Percentiles rank a stretch among this genome's conserved stretches.
Conservation (phyloP, 495 filamentous ascomycete genomes). For the Penicillium egyptiacum region DNA sequence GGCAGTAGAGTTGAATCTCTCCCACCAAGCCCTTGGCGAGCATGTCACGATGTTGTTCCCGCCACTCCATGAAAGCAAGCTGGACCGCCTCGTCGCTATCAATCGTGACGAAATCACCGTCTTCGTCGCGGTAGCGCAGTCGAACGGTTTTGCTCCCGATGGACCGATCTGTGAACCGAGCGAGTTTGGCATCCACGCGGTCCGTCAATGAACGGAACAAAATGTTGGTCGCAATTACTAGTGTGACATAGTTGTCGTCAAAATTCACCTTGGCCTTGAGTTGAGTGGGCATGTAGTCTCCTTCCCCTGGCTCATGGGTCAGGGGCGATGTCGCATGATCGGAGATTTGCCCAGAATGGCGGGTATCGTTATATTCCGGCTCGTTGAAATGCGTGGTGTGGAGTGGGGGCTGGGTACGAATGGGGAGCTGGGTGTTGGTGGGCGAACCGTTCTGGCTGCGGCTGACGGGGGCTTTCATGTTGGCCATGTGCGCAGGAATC, state of each 20-base stretch:
- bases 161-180: conserved; percentile 73
- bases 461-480: conserved; percentile 59
- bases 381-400: conserved; percentile 42
- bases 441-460: conserved; percentile 70
- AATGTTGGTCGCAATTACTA: conserved; percentile 92
- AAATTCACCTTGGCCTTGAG: conserved; percentile 94
- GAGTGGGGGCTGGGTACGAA: conserved; percentile 41
- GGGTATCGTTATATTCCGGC: conserved; percentile 38
- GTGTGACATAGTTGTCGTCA: conserved; percentile 76
- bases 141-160: conserved; percentile 76
- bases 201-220: conserved; percentile 88
- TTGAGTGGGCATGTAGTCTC: conserved; percentile 57
- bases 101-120: conserved; percentile 89
- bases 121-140: conserved; percentile 87
- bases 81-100: conserved; percentile 93
- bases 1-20: conserved; percentile 81
- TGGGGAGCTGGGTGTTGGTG: conserved; percentile 48
- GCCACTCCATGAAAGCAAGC: conserved; percentile 90
- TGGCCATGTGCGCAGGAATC: conserved; percentile 61
- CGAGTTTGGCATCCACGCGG: conserved; percentile 94
- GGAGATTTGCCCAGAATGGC: conserved; percentile 28
- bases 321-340: conserved; percentile 44
- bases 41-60: conserved; percentile 66
- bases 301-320: conserved; percentile 35
- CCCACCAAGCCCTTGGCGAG: conserved; percentile 66